Evolutionary conservation across 2,329 filamentous ascomycete genomes (phyloP).

Genomic region (Apiospora pterosperma): DNA sequence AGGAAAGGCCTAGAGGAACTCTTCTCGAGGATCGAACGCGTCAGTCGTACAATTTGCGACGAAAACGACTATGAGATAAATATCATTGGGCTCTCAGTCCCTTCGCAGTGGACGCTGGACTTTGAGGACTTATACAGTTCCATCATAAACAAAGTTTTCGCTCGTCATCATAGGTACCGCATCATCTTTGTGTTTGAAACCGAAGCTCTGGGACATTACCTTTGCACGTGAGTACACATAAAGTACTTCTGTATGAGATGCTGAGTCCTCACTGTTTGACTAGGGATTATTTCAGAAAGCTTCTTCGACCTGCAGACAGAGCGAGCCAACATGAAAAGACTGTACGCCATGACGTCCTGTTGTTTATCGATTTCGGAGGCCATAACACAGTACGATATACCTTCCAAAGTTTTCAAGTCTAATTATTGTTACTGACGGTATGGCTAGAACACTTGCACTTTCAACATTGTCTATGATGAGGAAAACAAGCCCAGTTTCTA

Average conservation of each 20-base stretch:
- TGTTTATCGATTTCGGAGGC: slow-evolving; percentile 14
- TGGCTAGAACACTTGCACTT: slow-evolving; percentile 10
- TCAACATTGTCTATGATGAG: slow-evolving; percentile 9
- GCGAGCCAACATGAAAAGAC: background rate
- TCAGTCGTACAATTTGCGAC: background rate
- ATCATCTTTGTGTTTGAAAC: slow-evolving; percentile 11
- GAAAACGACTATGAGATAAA: background rate
- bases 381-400: slow-evolving; percentile 10
- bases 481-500: slow-evolving; percentile 9
- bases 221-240: slow-evolving; percentile 1
- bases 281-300: background rate
- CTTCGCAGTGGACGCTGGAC: slow-evolving; percentile 13
- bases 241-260: background rate
- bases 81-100: slow-evolving; percentile 12
- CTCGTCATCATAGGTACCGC: background rate
- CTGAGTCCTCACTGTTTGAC: background rate
- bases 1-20: background rate
- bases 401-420: background rate
- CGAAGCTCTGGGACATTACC: slow-evolving; percentile 11
- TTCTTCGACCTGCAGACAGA: background rate
- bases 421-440: background rate
- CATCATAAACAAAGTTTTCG: slow-evolving; percentile 8
- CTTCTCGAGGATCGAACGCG: background rate
- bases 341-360: slow-evolving; percentile 7
- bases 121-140: slow-evolving; percentile 11